Conservation (phyloP, 2,329 filamentous ascomycete species). For the Apiospora phragmitis region DNA sequence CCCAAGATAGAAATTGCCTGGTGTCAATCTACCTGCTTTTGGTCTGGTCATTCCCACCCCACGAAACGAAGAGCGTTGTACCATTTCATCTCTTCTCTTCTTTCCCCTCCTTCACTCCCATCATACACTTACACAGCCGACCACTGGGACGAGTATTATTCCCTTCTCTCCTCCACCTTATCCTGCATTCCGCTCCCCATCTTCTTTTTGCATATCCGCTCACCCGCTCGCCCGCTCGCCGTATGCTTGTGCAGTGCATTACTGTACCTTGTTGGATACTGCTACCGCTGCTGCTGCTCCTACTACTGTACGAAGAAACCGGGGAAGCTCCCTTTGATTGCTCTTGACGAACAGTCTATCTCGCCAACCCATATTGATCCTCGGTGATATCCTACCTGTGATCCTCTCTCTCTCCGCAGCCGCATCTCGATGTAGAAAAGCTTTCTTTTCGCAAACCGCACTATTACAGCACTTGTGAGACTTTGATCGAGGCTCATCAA, state of each 20-base stretch:
- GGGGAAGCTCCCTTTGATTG: neutral
- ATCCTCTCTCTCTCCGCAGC: neutral
- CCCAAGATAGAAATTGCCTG: conserved; percentile 4
- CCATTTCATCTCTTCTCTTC: conserved; percentile 12
- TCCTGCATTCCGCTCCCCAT: conserved; percentile 8
- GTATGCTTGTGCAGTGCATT: neutral
- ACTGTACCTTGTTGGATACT: neutral
- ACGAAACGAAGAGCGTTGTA: conserved; percentile 8
- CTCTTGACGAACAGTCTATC: neutral
- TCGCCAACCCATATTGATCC: neutral
- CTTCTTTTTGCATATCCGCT: conserved; percentile 8
- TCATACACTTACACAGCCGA: neutral
- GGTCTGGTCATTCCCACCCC: conserved; percentile 14
- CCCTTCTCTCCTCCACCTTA: neutral
- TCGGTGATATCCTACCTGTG: neutral
- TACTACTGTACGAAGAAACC: neutral
- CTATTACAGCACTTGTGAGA: conserved; percentile 9
- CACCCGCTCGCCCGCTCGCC: neutral
- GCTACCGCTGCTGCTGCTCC: neutral
- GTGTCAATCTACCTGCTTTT: conserved; percentile 9
- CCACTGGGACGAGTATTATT: neutral
- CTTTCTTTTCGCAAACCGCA: conserved; percentile 7
- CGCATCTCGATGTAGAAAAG: conserved; percentile 7
- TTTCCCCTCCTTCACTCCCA: conserved; percentile 8
- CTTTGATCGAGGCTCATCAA: conserved; percentile 12